Percentiles rank a stretch among this genome's conserved stretches.
Conservation (phyloP, 1,284 basidiomycete genomes). For the Acaromyces ingoldii region DNA sequence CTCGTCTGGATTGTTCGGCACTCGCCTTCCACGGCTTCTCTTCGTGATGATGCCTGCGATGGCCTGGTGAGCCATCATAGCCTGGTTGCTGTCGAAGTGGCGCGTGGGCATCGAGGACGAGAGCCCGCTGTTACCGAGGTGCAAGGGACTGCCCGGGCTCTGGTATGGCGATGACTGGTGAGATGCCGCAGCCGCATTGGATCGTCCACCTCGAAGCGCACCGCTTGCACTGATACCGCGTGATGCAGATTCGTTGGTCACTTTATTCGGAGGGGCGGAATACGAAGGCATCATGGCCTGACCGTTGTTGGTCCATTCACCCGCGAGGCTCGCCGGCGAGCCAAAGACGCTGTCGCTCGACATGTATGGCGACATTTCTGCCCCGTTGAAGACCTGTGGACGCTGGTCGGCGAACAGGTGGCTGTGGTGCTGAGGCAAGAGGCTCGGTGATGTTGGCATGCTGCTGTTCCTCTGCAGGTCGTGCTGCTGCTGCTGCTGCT, state of each 20-base stretch:
- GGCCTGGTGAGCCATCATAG: constrained; percentile 11
- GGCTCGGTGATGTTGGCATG: neutral
- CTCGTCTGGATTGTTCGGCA: constrained; percentile 45
- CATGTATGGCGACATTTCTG: no score
- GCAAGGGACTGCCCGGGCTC: no score
- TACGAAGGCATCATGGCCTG: constrained; percentile 23
- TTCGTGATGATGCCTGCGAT: constrained; percentile 43
- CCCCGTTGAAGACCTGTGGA: neutral
- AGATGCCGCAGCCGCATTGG: constrained; percentile 13
- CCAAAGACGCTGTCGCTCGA: neutral
- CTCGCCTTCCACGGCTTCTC: constrained; percentile 39
- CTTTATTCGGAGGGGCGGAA: constrained; percentile 21
- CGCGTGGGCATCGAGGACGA: neutral
- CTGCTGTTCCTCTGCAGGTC: neutral
- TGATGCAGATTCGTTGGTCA: no score
- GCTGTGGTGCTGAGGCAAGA: neutral
- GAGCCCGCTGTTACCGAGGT: constrained; percentile 8
- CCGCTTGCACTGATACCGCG: constrained; percentile 14
- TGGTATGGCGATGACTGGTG: constrained; percentile 9
- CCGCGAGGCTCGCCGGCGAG: neutral
- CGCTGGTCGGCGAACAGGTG: neutral
- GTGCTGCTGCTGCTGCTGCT: constrained; percentile 3
- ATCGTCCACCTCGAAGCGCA: neutral
- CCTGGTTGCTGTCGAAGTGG: neutral
- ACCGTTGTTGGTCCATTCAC: neutral